Base-by-base conservation (phyloP, 441 rosid species). In the Breynia disticha region DNA sequence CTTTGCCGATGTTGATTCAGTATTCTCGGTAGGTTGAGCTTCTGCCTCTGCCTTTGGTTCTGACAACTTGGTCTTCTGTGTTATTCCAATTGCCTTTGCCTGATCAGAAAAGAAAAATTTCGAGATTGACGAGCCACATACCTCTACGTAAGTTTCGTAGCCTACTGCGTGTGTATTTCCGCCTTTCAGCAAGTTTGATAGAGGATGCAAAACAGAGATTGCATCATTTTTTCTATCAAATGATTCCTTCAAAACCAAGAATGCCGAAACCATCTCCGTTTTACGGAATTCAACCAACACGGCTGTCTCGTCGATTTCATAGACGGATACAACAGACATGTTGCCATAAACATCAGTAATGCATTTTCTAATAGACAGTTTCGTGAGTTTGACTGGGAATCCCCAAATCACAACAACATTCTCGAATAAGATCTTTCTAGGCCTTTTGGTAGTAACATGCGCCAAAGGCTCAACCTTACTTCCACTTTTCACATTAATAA, bases 61-160 rank as follows among this genome's bases (percentile, higher is more conserved):
- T 39, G 52, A 52, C 43, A 67, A 61, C 67, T 69, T 67, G 63
- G 76, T 72, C 76, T 75, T 78, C 76, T 84, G 71, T 67, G 65
- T 73, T 63, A 79, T 69, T 50, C 90, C 79, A 17, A 79, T 76
- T 9, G 88, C 81, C 65, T 71, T 76, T 51, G 95, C 95, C 74
- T 88, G 94, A 63, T 91, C 91, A 8, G 94, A 77, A 67, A 91
- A 78, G 20, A 76, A 65, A 50, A 70, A 46, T 67, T 84, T 60
- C 2, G 91, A 82, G 61, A 70, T 39, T 2, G 81, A 67, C 60
- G 91, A 86, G 61, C 86, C 59, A 72, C 97, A 91, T 50, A 88
- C 86, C 67, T 86, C 89, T 60, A 73, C 80, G 68, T 88, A 88
- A 32, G 86, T 68, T 70, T 86, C 94, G 45, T 88, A 83, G 56